These are phyloP conservation scores for Zygotorulaspora danielsina DNA, from an alignment of 805 yeast genomes.

Conservation along the genomic window DNA sequence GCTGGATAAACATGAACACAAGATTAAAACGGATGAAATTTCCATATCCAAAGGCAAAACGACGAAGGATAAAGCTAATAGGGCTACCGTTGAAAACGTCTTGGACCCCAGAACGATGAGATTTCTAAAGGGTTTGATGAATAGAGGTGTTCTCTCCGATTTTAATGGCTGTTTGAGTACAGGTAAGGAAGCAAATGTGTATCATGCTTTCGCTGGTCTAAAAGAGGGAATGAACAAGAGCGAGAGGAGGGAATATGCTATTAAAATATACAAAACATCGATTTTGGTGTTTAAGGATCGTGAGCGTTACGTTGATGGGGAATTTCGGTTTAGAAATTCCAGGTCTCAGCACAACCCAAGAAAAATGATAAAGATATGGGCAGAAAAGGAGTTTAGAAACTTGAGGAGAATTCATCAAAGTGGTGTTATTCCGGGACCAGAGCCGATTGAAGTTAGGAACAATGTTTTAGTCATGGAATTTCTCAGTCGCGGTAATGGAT, in stretches of 20 bases:
- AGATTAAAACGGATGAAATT: constrained; percentile 60
- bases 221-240: constrained; percentile 16
- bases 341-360: constrained; percentile 89
- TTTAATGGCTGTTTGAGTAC: constrained; percentile 93
- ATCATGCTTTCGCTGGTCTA: constrained; percentile 58
- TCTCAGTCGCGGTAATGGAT: constrained; percentile 67
- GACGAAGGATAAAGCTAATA: constrained; percentile 77
- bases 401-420: constrained; percentile 71
- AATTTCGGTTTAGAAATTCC: constrained; percentile 81
- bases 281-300: constrained; percentile 95
- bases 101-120: constrained; percentile 89
- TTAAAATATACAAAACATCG: constrained; percentile 93
- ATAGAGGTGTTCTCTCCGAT: constrained; percentile 75
- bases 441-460: constrained; percentile 80
- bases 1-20: constrained; percentile 57
- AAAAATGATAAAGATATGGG: constrained; percentile 97
- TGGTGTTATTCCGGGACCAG: constrained; percentile 85
- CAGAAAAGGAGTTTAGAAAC: constrained; percentile 94
- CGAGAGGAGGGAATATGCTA: constrained; percentile 61
- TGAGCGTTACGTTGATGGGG: constrained; percentile 94
- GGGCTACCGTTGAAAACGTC: constrained; percentile 97
- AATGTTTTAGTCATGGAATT: constrained; percentile 96
- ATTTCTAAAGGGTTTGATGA: constrained; percentile 75
- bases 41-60: constrained; percentile 52
- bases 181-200: constrained; percentile 98